A percentile compares a stretch with the other conserved stretches of the same genome.
These are phyloP conservation scores for Athelia sp. DNA, from an alignment of 1,284 basidiomycete genomes.

Conservation along the genomic window DNA sequence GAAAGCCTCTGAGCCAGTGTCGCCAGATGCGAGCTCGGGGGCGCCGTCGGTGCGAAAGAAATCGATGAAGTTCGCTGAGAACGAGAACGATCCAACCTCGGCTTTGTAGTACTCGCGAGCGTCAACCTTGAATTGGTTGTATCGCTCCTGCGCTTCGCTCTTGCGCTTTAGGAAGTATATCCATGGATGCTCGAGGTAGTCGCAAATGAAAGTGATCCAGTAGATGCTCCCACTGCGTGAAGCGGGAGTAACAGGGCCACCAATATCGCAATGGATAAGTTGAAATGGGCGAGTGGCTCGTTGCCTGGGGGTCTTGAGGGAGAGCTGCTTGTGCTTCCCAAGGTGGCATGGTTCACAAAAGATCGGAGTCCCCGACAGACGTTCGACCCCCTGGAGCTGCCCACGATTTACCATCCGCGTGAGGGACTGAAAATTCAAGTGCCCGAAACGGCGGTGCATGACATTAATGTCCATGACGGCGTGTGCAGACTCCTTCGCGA, in stretches of 20 bases:
- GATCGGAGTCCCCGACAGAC: background rate
- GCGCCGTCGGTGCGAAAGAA: conserved; percentile 25
- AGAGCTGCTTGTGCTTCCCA: conserved; percentile 21
- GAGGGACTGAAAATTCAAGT: conserved; percentile 10
- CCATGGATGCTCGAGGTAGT: conserved; percentile 17
- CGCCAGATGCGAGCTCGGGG: conserved; percentile 12
- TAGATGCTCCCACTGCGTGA: conserved; percentile 17
- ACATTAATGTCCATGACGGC: conserved; percentile 11
- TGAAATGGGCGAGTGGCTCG: conserved; percentile 15
- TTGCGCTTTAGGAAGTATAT: conserved; percentile 20
- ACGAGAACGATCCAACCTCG: conserved; percentile 13
- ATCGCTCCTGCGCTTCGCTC: conserved; percentile 10
- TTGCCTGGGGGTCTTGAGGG: conserved; percentile 12
- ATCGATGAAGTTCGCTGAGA: conserved; percentile 12
- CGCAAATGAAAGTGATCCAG: conserved; percentile 27
- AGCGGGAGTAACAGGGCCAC: conserved; percentile 20
- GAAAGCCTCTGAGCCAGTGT: conserved; percentile 21
- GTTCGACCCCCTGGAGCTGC: conserved; percentile 10
- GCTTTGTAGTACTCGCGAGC: conserved; percentile 11
- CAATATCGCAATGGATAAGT: conserved; percentile 25
- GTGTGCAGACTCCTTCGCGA: background rate
- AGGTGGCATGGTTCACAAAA: conserved; percentile 15
- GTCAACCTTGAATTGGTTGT: conserved; percentile 15
- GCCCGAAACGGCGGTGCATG: conserved; percentile 18
- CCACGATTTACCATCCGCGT: conserved; percentile 14